A percentile compares a stretch with the other conserved stretches of the same genome.
These are phyloP conservation scores for Nicotiana tomentosiformis DNA, from an alignment of 257 asterid genomes.

Conservation along the genomic window DNA sequence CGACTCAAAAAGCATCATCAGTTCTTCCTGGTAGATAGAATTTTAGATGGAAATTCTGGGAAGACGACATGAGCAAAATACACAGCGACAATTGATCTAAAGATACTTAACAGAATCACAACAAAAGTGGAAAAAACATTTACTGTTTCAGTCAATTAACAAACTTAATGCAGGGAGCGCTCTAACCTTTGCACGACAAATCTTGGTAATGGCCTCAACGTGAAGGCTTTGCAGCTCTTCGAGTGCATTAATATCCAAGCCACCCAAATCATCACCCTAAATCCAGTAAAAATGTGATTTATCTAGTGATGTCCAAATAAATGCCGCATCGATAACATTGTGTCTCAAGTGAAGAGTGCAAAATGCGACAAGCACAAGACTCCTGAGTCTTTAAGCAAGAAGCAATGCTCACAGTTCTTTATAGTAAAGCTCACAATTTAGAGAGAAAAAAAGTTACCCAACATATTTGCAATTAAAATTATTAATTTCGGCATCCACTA, in stretches of 20 bases:
- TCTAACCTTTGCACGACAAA: slow-evolving; percentile 35
- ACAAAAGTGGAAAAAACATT: background rate
- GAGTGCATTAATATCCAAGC: slow-evolving; percentile 28
- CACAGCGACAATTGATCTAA: background rate
- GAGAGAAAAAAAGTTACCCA: background rate
- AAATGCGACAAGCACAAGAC: background rate
- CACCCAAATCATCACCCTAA: slow-evolving; percentile 32
- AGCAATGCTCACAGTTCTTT: background rate
- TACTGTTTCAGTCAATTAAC: background rate
- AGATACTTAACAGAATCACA: background rate
- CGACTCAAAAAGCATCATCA: background rate
- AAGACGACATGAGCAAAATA: background rate
- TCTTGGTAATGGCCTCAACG: slow-evolving; percentile 41
- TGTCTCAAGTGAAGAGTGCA: background rate
- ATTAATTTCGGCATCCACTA: background rate
- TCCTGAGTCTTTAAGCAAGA: slow-evolving; percentile 1
- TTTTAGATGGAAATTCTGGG: background rate
- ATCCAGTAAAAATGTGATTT: background rate
- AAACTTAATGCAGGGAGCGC: background rate
- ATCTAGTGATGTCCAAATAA: background rate
- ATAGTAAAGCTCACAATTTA: background rate
- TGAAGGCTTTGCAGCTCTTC: slow-evolving; percentile 36
- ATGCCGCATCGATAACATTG: background rate
- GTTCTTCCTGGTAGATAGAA: background rate
- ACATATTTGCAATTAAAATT: background rate